Evolutionary conservation across 2,329 filamentous ascomycete genomes (phyloP).

Genomic region (Alternaria atra): DNA sequence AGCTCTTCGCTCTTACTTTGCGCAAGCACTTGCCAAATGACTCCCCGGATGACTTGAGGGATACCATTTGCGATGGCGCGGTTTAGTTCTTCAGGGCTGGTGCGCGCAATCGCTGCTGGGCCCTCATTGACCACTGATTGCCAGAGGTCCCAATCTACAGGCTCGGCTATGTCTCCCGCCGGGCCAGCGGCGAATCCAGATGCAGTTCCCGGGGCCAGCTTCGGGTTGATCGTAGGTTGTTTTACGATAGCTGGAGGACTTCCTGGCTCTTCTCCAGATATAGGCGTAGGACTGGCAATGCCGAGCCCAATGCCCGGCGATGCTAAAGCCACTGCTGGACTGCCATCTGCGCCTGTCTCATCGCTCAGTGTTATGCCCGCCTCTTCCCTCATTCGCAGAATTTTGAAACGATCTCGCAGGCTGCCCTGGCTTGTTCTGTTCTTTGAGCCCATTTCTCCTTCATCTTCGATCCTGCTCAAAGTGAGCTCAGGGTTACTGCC

Average conservation of each 20-base stretch:
- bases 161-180: constrained; percentile 71
- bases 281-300: constrained; percentile 60
- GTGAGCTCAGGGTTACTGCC: constrained; percentile 84
- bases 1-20: constrained; percentile 94
- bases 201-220: constrained; percentile 83
- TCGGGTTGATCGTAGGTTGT: constrained; percentile 71
- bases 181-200: constrained; percentile 81
- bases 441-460: constrained; percentile 37
- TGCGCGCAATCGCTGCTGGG: constrained; percentile 84
- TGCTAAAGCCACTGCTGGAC: constrained; percentile 52
- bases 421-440: constrained; percentile 52
- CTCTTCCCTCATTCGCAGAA: constrained; percentile 57
- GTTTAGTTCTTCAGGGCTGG: constrained; percentile 89
- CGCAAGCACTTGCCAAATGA: constrained; percentile 97
- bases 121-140: constrained; percentile 95
- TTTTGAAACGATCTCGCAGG: constrained; percentile 58
- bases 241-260: constrained; percentile 54
- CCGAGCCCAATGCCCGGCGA: constrained; percentile 55
- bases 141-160: constrained; percentile 99
- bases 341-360: constrained; percentile 58
- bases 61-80: constrained; percentile 92
- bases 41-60: constrained; percentile 92
- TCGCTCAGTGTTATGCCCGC: constrained; percentile 49
- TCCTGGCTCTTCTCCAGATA: constrained; percentile 53
- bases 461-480: constrained; percentile 77